Conservation (phyloP, 306 rosid species). For the Fragaria vesca region DNA sequence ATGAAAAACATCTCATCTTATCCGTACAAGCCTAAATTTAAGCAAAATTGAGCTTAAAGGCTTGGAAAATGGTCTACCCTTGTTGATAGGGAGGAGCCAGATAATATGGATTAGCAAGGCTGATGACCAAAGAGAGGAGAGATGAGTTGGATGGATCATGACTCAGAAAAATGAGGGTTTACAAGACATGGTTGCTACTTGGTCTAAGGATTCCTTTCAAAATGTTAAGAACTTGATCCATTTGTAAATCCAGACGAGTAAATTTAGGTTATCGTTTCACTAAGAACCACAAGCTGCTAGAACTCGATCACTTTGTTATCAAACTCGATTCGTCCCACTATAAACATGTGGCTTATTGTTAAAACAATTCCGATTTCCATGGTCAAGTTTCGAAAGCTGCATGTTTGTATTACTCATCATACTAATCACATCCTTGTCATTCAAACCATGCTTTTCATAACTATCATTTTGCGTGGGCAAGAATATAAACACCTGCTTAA, state of each 20-base stretch:
- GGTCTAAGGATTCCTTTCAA: neutral
- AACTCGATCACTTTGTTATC: neutral
- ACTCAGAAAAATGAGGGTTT: neutral
- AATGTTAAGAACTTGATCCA: neutral
- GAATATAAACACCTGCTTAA: neutral
- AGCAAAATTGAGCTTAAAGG: neutral
- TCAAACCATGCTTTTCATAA: neutral
- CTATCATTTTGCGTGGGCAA: neutral
- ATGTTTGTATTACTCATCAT: neutral
- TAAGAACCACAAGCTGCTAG: neutral
- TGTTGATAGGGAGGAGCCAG: neutral
- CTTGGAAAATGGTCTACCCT: neutral
- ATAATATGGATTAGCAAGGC: neutral
- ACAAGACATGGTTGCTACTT: neutral
- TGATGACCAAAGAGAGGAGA: neutral
- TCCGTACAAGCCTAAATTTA: neutral
- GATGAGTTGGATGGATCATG: neutral
- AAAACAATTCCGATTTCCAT: neutral
- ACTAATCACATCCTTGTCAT: neutral
- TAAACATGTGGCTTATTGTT: neutral
- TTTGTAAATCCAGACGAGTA: neutral
- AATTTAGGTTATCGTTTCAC: neutral
- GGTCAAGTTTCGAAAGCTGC: neutral
- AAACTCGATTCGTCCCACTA: neutral
- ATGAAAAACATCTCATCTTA: neutral